Evolutionary conservation across 768 basidiomycete genomes (phyloP), one percentile per base, ranked within the genome.

Genomic region (Hypholoma fasciculare): DNA sequence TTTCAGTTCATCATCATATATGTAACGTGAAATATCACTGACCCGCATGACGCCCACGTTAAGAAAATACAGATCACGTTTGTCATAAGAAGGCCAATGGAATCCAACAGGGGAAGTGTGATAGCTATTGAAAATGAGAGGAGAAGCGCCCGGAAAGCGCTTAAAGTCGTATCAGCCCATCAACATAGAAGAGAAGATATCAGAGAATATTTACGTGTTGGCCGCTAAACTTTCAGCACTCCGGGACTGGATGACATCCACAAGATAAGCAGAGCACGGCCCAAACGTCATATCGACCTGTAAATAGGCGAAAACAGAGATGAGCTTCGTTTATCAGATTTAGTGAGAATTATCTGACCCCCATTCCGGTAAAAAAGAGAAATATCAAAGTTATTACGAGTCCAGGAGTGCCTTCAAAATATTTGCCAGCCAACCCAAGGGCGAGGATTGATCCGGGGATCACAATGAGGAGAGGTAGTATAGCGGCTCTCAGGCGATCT

Each of bases 141-240:
- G 50, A 82, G 40, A 30, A 82, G 34, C 9, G 74, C 65, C n/a
- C 84, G 77, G 27, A 82, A 67, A 4, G 74, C 79, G 53, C 84
- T 85, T 40, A 8, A 26, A 7, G 14, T 23, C 13, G 26, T 20
- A n/a, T 34, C 30, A 30, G 11, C 23, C 19, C 7, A 30, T 34
- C 8, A 34, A 2, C 7, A 44, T 30, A 46, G 30, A 16, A 19
- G n/a, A 52, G 4, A 12, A 46, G 11, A 46, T 16, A 17, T 47
- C 5, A 16, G 3, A 17, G 13, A 34, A 34, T n/a, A 52, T n/a
- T 38, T 52, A 87, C 87, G 69, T 70, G 47, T 70, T 71, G 0
- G 80, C 85, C 2, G 83, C 86, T 69, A 78, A 76, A 16, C 76
- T 74, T 63, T 89, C 86, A 1, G 87, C 85, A 59, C 86, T 86